Percentiles rank a stretch among this genome's conserved stretches.
Evolutionary conservation across 2,329 filamentous ascomycete species (phyloP).

Genomic region (Trichoderma semiorbis): DNA sequence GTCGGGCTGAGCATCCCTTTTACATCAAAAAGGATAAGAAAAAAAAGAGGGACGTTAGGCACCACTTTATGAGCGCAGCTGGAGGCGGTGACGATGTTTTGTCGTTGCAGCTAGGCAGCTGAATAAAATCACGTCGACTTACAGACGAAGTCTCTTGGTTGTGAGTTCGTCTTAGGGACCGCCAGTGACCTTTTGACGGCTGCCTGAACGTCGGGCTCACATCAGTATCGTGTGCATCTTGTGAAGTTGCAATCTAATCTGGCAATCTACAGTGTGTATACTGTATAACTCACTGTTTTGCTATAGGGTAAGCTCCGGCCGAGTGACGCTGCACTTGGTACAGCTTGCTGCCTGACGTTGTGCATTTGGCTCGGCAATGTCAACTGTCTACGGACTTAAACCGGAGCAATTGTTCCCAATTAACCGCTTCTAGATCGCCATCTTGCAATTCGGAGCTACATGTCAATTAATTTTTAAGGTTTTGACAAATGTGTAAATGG

Average conservation of each 20-base stretch:
- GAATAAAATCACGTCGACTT: not conserved
- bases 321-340: not conserved
- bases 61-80: not conserved
- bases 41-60: conserved; percentile 5
- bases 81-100: not conserved
- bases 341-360: not conserved
- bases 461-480: not conserved
- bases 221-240: not conserved
- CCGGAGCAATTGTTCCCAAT: not conserved
- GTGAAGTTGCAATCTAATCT: not conserved
- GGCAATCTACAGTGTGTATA: not conserved
- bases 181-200: not conserved
- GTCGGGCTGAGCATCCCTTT: not conserved
- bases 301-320: not conserved
- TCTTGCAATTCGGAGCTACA: not conserved
- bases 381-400: not conserved
- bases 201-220: not conserved
- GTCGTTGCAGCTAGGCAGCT: not conserved
- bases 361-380: not conserved
- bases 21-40: not conserved
- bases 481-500: not conserved
- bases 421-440: not conserved
- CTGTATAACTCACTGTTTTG: not conserved
- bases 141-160: not conserved
- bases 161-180: not conserved